These are phyloP conservation scores for Apiotrichum siamense DNA, from an alignment of 1,284 basidiomycete genomes.

Conservation along the genomic window DNA sequence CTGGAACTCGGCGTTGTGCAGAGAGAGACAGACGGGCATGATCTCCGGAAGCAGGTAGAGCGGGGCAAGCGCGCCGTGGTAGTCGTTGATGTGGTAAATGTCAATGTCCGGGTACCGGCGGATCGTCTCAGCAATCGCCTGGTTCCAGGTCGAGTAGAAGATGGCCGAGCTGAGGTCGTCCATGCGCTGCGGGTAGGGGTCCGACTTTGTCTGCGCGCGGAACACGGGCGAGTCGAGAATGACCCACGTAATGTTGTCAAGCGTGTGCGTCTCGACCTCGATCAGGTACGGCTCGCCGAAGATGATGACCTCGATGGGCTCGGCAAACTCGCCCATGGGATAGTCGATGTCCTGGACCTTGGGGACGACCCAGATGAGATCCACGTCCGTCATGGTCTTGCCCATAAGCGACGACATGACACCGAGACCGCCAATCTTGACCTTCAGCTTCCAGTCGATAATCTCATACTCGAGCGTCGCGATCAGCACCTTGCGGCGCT, in stretches of 20 bases:
- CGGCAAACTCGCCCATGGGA: conserved; percentile 77
- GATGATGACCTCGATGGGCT: conserved; percentile 90
- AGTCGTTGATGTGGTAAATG: conserved; percentile 64
- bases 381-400: conserved; percentile 92
- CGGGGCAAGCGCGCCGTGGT: conserved; percentile 82
- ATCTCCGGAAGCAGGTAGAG: conserved; percentile 86
- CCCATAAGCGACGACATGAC: conserved; percentile 96
- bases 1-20: conserved; percentile 94
- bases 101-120: conserved; percentile 76
- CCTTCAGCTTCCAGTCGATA: conserved; percentile 91
- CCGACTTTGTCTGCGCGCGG: conserved; percentile 86
- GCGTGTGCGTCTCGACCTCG: conserved; percentile 80
- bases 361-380: conserved; percentile 83
- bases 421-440: conserved; percentile 92
- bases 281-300: conserved; percentile 91
- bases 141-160: conserved; percentile 96
- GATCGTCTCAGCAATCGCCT: conserved; percentile 83
- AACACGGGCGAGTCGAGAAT: conserved; percentile 90
- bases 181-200: conserved; percentile 92
- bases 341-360: conserved; percentile 91
- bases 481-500: conserved; percentile 81
- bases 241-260: conserved; percentile 90
- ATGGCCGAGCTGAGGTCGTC: conserved; percentile 90
- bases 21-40: conserved; percentile 78
- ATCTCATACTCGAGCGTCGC: conserved; percentile 90